These are phyloP conservation scores for Heritiera fomes DNA, from an alignment of 345 rosid genomes.

Conservation along the genomic window DNA sequence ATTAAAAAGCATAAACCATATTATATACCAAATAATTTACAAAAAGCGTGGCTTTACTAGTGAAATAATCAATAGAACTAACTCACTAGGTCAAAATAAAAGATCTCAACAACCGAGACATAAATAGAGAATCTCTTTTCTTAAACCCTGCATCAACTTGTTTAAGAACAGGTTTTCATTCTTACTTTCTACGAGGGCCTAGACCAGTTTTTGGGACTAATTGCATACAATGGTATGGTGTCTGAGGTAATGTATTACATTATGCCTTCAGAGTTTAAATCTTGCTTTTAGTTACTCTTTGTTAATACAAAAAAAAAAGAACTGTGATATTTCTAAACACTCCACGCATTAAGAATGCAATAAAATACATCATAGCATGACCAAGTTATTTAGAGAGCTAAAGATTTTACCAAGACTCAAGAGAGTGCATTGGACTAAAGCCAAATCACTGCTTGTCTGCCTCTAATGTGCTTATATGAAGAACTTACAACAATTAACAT, in stretches of 20 bases:
- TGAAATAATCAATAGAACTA: neutral
- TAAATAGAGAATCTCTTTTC: neutral
- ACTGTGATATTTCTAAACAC: too few relatives aligned
- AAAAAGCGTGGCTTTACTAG: neutral
- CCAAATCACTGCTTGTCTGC: neutral
- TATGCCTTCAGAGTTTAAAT: too few relatives aligned
- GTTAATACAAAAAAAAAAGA: too few relatives aligned
- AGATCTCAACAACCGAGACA: slow-evolving; percentile 11
- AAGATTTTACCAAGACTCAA: neutral
- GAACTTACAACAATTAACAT: neutral
- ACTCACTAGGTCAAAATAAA: slow-evolving; percentile 9
- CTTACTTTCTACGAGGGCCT: neutral
- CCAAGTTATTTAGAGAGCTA: too few relatives aligned
- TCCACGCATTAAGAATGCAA: too few relatives aligned
- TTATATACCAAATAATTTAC: neutral
- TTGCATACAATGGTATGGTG: neutral
- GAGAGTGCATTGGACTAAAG: neutral
- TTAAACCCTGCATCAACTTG: neutral
- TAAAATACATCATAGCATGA: too few relatives aligned
- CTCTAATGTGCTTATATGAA: neutral
- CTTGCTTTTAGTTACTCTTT: too few relatives aligned
- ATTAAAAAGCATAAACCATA: neutral
- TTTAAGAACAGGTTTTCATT: neutral
- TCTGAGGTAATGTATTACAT: too few relatives aligned
- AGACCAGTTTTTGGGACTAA: neutral